A percentile compares a stretch with the other conserved stretches of the same genome.
phyloP scores from a whole-genome alignment of 441 rosid genomes.

The Capsella rubella region DNA sequence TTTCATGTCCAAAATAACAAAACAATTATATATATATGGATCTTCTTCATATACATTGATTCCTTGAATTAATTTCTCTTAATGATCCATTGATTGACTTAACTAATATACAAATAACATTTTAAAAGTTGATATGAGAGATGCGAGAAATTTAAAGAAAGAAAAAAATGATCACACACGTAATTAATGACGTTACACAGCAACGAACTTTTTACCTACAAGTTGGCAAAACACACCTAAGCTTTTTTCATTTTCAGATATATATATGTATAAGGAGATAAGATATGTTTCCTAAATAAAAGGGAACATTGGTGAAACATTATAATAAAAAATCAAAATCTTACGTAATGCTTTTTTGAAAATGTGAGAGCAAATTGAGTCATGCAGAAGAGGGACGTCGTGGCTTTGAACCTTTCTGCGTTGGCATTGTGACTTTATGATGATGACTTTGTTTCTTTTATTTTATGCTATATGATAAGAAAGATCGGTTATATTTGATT shows the following conservation, averaged over 20 bases:
- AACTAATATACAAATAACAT: too few relatives aligned
- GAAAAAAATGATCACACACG: conserved; percentile 24
- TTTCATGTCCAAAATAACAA: not conserved
- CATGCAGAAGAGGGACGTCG: conserved; percentile 41
- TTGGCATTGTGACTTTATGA: conserved; percentile 50
- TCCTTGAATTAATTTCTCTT: too few relatives aligned
- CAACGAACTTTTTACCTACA: conserved; percentile 33
- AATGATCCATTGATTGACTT: too few relatives aligned
- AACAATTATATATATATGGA: not conserved
- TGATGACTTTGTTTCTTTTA: conserved; percentile 31
- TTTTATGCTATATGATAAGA: not conserved
- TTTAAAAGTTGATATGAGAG: not conserved
- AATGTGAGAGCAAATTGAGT: conserved; percentile 25
- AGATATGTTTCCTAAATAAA: conserved; percentile 40
- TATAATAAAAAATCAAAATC: conserved; percentile 24
- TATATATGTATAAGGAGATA: not conserved
- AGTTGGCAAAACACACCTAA: conserved; percentile 31
- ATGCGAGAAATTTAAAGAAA: not conserved
- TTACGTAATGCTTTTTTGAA: conserved; percentile 32
- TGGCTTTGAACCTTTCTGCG: conserved; percentile 49
- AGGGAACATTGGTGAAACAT: conserved; percentile 18
- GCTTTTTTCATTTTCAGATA: conserved; percentile 3
- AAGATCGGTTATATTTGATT: not conserved
- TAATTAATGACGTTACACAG: conserved; percentile 22
- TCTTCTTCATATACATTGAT: not conserved